Percentiles rank a stretch among this genome's conserved stretches.
phyloP scores from a whole-genome alignment of 1,139 yeast genomes.

The Pneumocystis oryctolagi region DNA sequence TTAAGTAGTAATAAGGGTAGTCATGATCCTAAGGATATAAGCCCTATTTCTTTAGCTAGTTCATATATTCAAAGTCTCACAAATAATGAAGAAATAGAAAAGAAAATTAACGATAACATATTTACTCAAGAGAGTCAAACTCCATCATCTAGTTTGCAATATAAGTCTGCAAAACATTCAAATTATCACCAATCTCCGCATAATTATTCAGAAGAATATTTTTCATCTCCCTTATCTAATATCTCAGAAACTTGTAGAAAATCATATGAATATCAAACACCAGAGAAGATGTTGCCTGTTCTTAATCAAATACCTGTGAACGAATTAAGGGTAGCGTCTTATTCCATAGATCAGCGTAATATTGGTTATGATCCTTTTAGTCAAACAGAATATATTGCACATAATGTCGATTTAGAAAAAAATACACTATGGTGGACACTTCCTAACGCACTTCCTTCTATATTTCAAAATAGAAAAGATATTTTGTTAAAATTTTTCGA shows the following conservation, averaged over 20 bases:
- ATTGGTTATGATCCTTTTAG: not conserved
- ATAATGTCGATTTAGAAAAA: not conserved
- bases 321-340: not conserved
- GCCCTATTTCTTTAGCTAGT: not conserved
- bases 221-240: not conserved
- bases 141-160: not conserved
- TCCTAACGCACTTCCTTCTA: constrained; percentile 42
- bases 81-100: not conserved
- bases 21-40: not conserved
- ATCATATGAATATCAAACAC: not conserved
- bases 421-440: constrained; percentile 47
- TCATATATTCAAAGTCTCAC: not conserved
- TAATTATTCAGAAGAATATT: not conserved
- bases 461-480: constrained; percentile 32
- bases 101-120: not conserved
- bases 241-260: not conserved
- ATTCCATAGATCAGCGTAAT: not conserved
- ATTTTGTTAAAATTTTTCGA: constrained; percentile 52
- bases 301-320: not conserved
- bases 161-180: not conserved
- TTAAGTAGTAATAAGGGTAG: not conserved
- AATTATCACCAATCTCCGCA: not conserved
- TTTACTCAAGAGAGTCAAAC: not conserved
- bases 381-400: not conserved
- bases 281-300: not conserved